Evolutionary conservation across 441 rosid genomes (phyloP).

Genomic region (Populus trichocarpa): DNA sequence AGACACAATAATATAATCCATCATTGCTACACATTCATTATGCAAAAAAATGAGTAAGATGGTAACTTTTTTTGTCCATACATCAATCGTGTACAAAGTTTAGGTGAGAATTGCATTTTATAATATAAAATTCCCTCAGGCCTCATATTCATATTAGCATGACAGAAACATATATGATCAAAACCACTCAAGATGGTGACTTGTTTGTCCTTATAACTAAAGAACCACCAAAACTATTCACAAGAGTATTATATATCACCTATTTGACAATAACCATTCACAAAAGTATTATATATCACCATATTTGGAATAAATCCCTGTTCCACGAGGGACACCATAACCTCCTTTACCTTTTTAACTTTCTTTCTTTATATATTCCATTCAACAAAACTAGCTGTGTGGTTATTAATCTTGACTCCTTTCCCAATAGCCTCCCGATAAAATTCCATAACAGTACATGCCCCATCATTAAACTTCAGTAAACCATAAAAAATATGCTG

Average conservation of each 20-base stretch:
- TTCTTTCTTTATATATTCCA: conserved; percentile 53
- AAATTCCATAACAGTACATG: conserved; percentile 35
- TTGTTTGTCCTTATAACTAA: no score
- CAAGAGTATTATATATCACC: conserved; percentile 26
- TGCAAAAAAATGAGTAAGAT: conserved; percentile 45
- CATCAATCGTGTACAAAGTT: conserved; percentile 12
- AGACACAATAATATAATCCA: conserved; percentile 41
- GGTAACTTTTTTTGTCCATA: conserved; percentile 31
- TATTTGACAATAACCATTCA: conserved; percentile 56
- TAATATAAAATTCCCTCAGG: no score
- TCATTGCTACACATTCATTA: conserved; percentile 57
- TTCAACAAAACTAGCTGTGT: conserved; percentile 56
- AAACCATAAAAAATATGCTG: conserved; percentile 51
- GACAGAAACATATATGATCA: no score
- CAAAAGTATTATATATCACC: conserved; percentile 51
- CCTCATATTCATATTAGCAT: no score
- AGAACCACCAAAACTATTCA: no score
- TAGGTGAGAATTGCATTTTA: neutral
- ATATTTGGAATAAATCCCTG: conserved; percentile 46
- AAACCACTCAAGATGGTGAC: no score
- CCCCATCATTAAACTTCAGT: conserved; percentile 30
- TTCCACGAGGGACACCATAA: conserved; percentile 40
- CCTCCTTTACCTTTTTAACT: conserved; percentile 50
- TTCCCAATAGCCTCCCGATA: conserved; percentile 34
- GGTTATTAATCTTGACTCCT: conserved; percentile 44